A percentile compares a stretch with the other conserved stretches of the same genome.
phyloP scores from a whole-genome alignment of 257 asterid genomes.

The Solanum chaucha region DNA sequence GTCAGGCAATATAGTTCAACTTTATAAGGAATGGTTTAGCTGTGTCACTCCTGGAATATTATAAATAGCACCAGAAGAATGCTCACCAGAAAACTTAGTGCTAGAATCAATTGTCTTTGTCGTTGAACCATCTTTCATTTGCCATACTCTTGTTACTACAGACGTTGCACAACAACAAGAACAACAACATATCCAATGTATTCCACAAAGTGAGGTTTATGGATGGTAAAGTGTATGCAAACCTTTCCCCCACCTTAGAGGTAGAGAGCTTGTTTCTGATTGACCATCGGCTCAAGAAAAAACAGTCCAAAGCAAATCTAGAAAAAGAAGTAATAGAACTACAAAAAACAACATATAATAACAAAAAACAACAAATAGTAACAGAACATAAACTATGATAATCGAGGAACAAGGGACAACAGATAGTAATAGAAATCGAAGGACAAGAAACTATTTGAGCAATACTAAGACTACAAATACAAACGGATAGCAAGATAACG shows the following conservation, averaged over 20 bases:
- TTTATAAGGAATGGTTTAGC: neutral
- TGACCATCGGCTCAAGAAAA: neutral
- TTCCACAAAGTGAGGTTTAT: neutral
- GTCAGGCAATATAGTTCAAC: neutral
- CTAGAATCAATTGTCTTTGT: neutral
- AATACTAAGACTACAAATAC: too few species aligned
- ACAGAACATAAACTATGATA: neutral
- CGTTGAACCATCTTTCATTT: neutral
- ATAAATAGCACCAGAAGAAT: neutral
- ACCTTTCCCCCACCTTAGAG: neutral
- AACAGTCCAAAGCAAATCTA: neutral
- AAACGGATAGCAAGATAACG: neutral
- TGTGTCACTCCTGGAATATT: neutral
- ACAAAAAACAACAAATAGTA: neutral
- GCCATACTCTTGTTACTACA: neutral
- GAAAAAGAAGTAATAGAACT: neutral
- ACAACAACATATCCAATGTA: neutral
- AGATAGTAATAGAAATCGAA: neutral
- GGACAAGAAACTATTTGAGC: neutral
- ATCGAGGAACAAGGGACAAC: neutral
- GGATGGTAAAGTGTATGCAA: neutral
- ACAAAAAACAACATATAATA: too few species aligned
- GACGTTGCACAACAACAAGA: neutral
- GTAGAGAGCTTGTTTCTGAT: neutral
- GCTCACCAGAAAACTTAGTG: neutral